These are phyloP conservation scores for Pyrenula massariospora DNA, from an alignment of 495 filamentous ascomycete species.

Conservation along the genomic window DNA sequence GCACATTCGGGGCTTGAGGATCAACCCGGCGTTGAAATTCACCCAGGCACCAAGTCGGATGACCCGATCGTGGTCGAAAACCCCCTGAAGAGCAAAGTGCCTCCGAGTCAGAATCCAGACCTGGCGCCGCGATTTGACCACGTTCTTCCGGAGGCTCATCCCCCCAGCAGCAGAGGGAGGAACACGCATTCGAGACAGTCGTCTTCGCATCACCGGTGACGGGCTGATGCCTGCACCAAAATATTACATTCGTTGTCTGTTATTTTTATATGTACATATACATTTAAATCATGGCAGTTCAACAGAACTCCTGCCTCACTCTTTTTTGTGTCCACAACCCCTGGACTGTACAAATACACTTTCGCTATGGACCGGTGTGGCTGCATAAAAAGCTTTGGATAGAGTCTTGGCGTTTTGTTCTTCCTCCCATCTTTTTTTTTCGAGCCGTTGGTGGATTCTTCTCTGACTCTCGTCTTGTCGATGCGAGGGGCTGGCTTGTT, in stretches of 20 bases:
- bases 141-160: slow-evolving; percentile 21
- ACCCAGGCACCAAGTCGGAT: slow-evolving; percentile 42
- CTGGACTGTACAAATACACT: neutral
- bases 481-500: too few species aligned
- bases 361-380: too few species aligned
- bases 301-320: neutral
- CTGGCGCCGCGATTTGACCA: slow-evolving; percentile 39
- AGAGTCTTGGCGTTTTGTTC: too few species aligned
- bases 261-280: neutral
- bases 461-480: too few species aligned
- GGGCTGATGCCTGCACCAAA: neutral
- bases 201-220: neutral
- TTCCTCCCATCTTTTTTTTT: too few species aligned
- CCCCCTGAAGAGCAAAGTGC: slow-evolving; percentile 24
- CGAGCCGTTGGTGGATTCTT: too few species aligned
- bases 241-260: neutral
- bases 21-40: slow-evolving; percentile 42
- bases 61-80: slow-evolving; percentile 42
- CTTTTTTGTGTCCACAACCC: neutral
- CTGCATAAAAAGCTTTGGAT: too few species aligned
- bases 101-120: slow-evolving; percentile 50
- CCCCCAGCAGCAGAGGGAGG: slow-evolving; percentile 25
- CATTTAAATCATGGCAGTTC: neutral
- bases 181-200: slow-evolving; percentile 22
- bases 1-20: slow-evolving; percentile 34